phyloP scores from a whole-genome alignment of 2,329 filamentous ascomycete species.

The Fusarium torreyae region DNA sequence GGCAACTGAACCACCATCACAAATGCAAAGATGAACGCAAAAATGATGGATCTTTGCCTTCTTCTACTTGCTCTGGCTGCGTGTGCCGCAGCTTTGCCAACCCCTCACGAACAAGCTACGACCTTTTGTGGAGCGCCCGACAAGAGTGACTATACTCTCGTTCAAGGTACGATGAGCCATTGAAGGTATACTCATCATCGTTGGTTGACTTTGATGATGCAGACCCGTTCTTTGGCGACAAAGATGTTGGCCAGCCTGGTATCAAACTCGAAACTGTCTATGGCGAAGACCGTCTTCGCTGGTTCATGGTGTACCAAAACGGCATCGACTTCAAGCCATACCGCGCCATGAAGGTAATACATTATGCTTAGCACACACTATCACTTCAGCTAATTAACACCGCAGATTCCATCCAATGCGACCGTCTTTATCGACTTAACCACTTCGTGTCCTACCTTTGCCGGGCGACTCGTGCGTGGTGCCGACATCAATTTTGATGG shows the following conservation, averaged over 20 bases:
- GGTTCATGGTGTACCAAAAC: conserved; percentile 45
- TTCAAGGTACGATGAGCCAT: conserved; percentile 16
- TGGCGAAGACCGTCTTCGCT: conserved; percentile 15
- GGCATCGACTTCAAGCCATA: conserved; percentile 42
- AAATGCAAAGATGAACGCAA: not conserved
- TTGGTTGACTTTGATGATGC: not conserved
- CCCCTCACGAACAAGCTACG: too few relatives aligned
- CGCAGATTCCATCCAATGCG: conserved; percentile 31
- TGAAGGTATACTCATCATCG: not conserved
- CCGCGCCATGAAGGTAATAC: conserved; percentile 34
- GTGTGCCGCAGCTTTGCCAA: not conserved
- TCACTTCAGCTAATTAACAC: not conserved
- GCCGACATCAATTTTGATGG: conserved; percentile 30
- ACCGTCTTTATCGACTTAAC: conserved; percentile 39
- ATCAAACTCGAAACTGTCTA: conserved; percentile 22
- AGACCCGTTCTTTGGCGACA: conserved; percentile 41
- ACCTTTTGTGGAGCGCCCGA: conserved; percentile 20
- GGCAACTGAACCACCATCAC: not conserved
- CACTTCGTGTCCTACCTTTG: conserved; percentile 25
- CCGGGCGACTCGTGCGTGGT: conserved; percentile 40
- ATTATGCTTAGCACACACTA: too few relatives aligned
- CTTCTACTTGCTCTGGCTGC: not conserved
- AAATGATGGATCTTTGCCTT: not conserved
- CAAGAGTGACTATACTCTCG: conserved; percentile 26
- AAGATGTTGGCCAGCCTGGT: conserved; percentile 36